These are phyloP conservation scores for Backusella luteola DNA, from an alignment of 192 early-diverging fungal species.

Conservation along the genomic window DNA sequence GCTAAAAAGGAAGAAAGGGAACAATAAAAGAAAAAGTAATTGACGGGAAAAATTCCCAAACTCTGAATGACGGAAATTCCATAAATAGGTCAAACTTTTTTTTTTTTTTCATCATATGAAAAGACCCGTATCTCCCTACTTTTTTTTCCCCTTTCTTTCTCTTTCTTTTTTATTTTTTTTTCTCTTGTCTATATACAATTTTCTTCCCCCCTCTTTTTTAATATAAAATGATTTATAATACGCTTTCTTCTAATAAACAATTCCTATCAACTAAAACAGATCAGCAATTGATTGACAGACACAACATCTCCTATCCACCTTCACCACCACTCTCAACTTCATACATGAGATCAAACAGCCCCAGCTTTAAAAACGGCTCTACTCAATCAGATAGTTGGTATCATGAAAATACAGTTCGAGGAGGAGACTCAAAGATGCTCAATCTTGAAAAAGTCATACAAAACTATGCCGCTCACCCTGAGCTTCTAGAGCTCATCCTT, in stretches of 20 bases:
- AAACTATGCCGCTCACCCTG: constrained; percentile 42
- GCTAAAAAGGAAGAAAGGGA: constrained; percentile 6
- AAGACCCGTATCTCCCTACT: constrained; percentile 12
- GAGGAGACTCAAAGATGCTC: constrained; percentile 4
- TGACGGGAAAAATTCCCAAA: constrained; percentile 13
- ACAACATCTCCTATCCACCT: constrained; percentile 4
- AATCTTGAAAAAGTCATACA: constrained; percentile 48
- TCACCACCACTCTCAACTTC: constrained; percentile 9
- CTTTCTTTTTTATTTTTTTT: background rate
- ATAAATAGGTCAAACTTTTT: background rate
- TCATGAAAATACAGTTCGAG: background rate
- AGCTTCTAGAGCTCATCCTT: constrained; percentile 50
- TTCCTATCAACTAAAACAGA: background rate
- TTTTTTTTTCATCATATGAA: constrained; percentile 1
- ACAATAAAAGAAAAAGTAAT: constrained; percentile 4
- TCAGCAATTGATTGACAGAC: background rate
- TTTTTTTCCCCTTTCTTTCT: background rate
- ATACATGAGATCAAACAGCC: background rate
- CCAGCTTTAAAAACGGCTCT: background rate
- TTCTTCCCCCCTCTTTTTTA: background rate
- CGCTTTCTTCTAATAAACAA: background rate
- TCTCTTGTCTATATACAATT: background rate
- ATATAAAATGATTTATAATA: background rate
- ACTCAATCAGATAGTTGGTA: background rate
- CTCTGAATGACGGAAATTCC: constrained; percentile 5